A percentile compares a stretch with the other conserved stretches of the same genome.
These are phyloP conservation scores for Annulohypoxylon maeteangense DNA, from an alignment of 495 filamentous ascomycete species.

Conservation along the genomic window DNA sequence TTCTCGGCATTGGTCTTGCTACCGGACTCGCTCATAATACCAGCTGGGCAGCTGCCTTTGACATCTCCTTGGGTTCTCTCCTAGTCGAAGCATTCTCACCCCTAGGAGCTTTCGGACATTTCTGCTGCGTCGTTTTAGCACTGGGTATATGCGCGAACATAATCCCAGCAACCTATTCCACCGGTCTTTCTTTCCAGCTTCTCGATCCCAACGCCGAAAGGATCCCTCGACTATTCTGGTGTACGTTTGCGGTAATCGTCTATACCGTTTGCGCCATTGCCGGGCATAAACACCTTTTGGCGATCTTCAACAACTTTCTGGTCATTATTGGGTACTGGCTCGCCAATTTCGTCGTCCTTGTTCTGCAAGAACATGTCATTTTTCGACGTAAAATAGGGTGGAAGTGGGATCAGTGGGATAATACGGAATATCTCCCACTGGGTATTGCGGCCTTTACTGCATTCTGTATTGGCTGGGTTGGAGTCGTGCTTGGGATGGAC, in stretches of 20 bases:
- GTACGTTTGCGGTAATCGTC: constrained; percentile 1
- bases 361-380: constrained; percentile 5
- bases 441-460: constrained; percentile 2
- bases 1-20: constrained; percentile 6
- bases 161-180: constrained; percentile 1
- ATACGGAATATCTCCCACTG: constrained; percentile 4
- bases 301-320: constrained; percentile 2
- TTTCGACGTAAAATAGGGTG: constrained; percentile 7
- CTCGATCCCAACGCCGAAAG: not conserved
- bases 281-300: not conserved
- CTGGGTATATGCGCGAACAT: constrained; percentile 11
- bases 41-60: constrained; percentile 2
- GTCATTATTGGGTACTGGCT: constrained; percentile 4
- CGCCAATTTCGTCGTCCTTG: not conserved
- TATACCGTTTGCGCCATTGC: constrained; percentile 6
- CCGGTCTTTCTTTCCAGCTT: constrained; percentile 11
- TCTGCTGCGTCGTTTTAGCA: constrained; percentile 7
- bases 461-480: constrained; percentile 11
- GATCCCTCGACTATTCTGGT: constrained; percentile 14
- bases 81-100: constrained; percentile 11
- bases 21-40: not conserved
- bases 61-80: constrained; percentile 6
- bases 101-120: constrained; percentile 4
- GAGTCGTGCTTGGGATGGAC: constrained; percentile 4
- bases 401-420: constrained; percentile 14